Evolutionary conservation across 257 asterid species (phyloP).

Genomic region (Eustoma russellianum): DNA sequence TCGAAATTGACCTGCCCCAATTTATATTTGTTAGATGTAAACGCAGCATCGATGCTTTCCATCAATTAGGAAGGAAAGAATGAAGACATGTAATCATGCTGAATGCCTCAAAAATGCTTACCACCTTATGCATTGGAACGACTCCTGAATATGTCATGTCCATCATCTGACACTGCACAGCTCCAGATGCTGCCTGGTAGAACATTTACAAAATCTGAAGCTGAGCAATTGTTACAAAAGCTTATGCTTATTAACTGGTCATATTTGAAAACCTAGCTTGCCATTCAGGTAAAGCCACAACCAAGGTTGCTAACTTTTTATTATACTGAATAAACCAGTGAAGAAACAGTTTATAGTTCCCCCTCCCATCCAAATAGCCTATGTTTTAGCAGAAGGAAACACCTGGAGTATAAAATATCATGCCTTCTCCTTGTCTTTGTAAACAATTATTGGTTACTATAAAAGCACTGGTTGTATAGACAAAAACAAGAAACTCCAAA

Average conservation of each 20-base stretch:
- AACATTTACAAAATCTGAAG: neutral
- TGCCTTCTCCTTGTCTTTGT: no score
- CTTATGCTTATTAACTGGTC: neutral
- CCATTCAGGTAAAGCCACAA: neutral
- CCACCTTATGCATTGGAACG: slow-evolving; percentile 96
- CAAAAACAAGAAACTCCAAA: no score
- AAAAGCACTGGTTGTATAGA: no score
- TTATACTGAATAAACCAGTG: no score
- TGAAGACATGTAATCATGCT: neutral
- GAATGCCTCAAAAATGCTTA: slow-evolving; percentile 1
- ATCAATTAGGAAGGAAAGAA: neutral
- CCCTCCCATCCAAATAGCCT: no score
- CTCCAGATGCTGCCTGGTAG: slow-evolving; percentile 85
- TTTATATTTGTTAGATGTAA: slow-evolving; percentile 14
- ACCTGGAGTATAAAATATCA: no score
- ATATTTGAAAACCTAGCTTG: neutral
- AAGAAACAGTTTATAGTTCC: no score
- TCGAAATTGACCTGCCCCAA: slow-evolving; percentile 73
- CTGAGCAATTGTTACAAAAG: slow-evolving; percentile 1
- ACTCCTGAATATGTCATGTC: slow-evolving; percentile 83
- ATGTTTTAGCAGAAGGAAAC: no score
- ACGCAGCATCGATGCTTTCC: neutral
- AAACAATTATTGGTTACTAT: no score
- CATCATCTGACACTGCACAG: slow-evolving; percentile 94
- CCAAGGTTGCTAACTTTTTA: neutral